Evolutionary conservation across 306 rosid genomes (phyloP).

Genomic region (Luffa acutangula): DNA sequence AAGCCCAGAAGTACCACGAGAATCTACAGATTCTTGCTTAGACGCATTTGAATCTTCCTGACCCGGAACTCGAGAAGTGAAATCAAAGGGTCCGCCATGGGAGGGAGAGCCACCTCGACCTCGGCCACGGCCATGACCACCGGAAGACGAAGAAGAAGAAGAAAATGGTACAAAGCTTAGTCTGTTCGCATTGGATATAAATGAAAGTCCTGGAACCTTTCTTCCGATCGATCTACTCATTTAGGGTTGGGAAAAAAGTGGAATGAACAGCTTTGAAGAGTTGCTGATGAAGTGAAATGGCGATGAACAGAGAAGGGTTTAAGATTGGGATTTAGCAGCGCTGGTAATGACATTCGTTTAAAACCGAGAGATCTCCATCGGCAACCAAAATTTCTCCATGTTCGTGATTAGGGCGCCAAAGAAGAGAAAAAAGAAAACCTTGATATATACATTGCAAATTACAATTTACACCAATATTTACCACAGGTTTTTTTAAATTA

Average conservation of each 20-base stretch:
- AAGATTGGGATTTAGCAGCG: not conserved
- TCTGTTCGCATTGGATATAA: conserved; percentile 33
- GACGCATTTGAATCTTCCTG: conserved; percentile 18
- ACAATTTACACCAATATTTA: not conserved
- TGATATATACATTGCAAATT: not conserved
- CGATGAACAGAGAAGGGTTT: not conserved
- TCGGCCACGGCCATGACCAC: conserved; percentile 29
- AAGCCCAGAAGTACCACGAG: conserved; percentile 25
- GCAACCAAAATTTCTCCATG: not conserved
- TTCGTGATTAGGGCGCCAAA: not conserved
- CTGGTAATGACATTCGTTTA: not conserved
- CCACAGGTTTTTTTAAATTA: not conserved
- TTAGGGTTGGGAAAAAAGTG: not conserved
- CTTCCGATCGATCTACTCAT: conserved; percentile 64
- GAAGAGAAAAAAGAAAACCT: not conserved
- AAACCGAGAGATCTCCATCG: not conserved
- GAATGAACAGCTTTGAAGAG: not conserved
- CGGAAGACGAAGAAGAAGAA: conserved; percentile 33
- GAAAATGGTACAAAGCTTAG: conserved; percentile 46
- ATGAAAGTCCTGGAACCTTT: conserved; percentile 25
- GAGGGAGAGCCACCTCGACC: conserved; percentile 28
- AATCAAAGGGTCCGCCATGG: conserved; percentile 12
- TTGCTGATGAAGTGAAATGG: not conserved
- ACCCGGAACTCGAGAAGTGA: conserved; percentile 25
- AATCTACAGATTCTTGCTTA: conserved; percentile 21